Percentiles rank a stretch among this genome's conserved stretches.
These are phyloP conservation scores for Eimeria brunetti DNA, from an alignment of 169 alveolate species.

Conservation along the genomic window DNA sequence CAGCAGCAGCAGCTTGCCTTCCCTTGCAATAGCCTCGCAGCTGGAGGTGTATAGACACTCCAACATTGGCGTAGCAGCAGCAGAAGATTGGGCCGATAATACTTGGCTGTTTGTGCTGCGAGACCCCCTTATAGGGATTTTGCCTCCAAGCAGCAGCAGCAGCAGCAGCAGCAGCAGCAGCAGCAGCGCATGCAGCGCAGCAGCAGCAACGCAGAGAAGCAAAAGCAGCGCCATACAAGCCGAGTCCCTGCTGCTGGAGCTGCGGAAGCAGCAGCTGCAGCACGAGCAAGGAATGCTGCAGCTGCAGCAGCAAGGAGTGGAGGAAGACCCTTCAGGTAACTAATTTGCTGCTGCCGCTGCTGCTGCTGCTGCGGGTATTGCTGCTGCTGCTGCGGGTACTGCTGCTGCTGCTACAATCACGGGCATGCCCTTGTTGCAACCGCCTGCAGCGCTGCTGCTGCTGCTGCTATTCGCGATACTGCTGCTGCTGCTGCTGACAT, in stretches of 20 bases:
- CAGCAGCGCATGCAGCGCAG: neutral
- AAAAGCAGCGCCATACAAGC: neutral
- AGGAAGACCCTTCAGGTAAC: slow-evolving; percentile 4
- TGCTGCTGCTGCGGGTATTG: slow-evolving; percentile 10
- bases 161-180: slow-evolving; percentile 42
- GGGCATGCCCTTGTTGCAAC: neutral
- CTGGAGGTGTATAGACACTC: slow-evolving; percentile 16
- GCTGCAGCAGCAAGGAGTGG: neutral
- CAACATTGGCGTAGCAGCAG: slow-evolving; percentile 2
- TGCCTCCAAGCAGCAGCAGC: slow-evolving; percentile 31
- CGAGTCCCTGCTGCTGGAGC: slow-evolving; percentile 20
- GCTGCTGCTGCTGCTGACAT: slow-evolving; percentile 32
- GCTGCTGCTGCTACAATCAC: slow-evolving; percentile 17
- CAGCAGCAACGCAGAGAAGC: slow-evolving; percentile 26
- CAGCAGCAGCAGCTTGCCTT: neutral
- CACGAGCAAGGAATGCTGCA: neutral
- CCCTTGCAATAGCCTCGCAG: neutral
- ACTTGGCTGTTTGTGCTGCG: slow-evolving; percentile 57
- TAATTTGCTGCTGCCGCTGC: neutral
- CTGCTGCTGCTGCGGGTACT: too few relatives aligned
- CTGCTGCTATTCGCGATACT: neutral
- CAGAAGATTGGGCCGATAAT: slow-evolving; percentile 4
- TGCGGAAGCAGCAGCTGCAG: slow-evolving; percentile 44
- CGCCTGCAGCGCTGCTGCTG: slow-evolving; percentile 10
- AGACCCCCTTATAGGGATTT: slow-evolving; percentile 3